These are phyloP conservation scores for Sicyos baderoa DNA, from an alignment of 306 rosid species.

Conservation along the genomic window DNA sequence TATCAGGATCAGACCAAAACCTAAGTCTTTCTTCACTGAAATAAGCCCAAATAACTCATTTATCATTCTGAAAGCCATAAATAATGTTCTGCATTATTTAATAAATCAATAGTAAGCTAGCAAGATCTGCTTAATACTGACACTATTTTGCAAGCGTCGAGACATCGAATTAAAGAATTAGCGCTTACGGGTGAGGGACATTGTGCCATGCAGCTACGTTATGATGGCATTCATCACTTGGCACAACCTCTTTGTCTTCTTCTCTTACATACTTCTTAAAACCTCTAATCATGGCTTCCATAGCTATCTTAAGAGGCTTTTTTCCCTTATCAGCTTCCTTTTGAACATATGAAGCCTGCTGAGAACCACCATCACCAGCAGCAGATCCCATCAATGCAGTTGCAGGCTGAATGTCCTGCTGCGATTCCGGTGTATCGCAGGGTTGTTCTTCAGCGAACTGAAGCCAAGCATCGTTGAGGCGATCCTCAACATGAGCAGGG, in stretches of 20 bases:
- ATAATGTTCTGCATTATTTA: not conserved
- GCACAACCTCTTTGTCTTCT: constrained; percentile 31
- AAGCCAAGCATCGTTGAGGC: constrained; percentile 85
- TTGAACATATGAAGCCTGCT: constrained; percentile 31
- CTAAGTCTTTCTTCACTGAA: constrained; percentile 88
- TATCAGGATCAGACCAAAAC: constrained; percentile 99
- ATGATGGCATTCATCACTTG: constrained; percentile 35
- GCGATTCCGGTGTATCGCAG: constrained; percentile 28
- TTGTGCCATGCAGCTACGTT: constrained; percentile 97
- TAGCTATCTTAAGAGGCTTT: constrained; percentile 59
- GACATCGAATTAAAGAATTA: constrained; percentile 10
- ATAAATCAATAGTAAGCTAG: not conserved
- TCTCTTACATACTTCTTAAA: constrained; percentile 47
- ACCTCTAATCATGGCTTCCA: constrained; percentile 95
- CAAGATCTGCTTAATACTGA: not conserved
- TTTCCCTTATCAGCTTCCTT: constrained; percentile 26
- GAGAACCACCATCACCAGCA: constrained; percentile 70
- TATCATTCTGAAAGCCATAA: constrained; percentile 8
- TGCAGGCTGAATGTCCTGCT: constrained; percentile 30
- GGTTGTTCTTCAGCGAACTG: constrained; percentile 65
- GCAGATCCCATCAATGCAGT: constrained; percentile 67
- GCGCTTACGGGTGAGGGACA: constrained; percentile 75
- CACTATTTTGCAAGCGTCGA: not conserved
- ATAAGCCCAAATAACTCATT: constrained; percentile 28
- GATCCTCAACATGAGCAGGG: constrained; percentile 94